phyloP scores from a whole-genome alignment of 495 filamentous ascomycete genomes.

The Aspergillus egyptiacus region DNA sequence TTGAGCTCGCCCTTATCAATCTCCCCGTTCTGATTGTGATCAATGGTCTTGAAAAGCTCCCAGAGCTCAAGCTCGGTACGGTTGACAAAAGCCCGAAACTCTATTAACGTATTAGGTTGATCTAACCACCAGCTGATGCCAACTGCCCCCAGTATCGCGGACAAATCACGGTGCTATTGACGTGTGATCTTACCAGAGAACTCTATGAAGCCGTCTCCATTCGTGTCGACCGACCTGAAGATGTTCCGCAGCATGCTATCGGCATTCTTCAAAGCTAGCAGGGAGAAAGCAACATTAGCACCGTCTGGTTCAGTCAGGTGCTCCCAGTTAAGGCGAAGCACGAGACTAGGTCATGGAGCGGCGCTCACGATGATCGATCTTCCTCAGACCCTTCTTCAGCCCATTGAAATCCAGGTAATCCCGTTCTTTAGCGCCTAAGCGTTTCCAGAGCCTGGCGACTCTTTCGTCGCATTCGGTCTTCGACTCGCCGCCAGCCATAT shows the following conservation, averaged over 20 bases:
- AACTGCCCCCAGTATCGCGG: conserved; percentile 5
- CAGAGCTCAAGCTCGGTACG: conserved; percentile 77
- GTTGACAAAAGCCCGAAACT: conserved; percentile 84
- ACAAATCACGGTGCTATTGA: conserved; percentile 13
- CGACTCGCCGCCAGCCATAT: conserved; percentile 52
- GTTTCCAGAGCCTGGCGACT: conserved; percentile 72
- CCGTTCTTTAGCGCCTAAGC: conserved; percentile 66
- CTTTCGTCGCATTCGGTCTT: conserved; percentile 68
- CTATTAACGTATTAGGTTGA: conserved; percentile 43
- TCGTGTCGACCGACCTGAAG: conserved; percentile 73
- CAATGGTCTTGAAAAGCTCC: conserved; percentile 79
- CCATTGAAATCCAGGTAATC: conserved; percentile 77
- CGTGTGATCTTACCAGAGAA: conserved; percentile 63
- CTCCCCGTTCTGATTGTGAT: conserved; percentile 79
- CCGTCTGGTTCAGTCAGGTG: conserved; percentile 25
- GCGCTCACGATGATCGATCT: conserved; percentile 86
- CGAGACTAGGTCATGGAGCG: conserved; percentile 19
- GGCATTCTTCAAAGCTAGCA: conserved; percentile 84
- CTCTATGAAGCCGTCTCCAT: conserved; percentile 82
- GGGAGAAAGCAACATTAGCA: conserved; percentile 12
- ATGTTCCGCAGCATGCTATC: conserved; percentile 78
- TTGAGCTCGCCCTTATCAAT: conserved; percentile 80
- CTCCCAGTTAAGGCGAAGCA: conserved; percentile 16
- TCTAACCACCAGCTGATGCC: conserved; percentile 16
- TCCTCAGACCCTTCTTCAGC: conserved; percentile 74